A percentile compares a stretch with the other conserved stretches of the same genome.
phyloP scores from a whole-genome alignment of 805 yeast species.

The Blastobotrys americana region DNA sequence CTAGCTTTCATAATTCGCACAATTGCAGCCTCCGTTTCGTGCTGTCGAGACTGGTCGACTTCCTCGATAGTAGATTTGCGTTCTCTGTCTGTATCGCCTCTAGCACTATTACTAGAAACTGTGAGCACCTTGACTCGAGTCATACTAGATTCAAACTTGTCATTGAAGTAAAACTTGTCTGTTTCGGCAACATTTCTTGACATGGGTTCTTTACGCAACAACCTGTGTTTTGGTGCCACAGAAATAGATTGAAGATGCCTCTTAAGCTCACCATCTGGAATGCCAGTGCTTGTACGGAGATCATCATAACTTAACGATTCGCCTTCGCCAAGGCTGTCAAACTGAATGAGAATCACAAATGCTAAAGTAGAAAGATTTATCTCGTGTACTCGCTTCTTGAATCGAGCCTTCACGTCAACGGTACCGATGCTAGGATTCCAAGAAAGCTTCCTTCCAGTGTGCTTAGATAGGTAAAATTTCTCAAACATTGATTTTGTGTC shows the following conservation, averaged over 20 bases:
- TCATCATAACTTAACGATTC: conserved; percentile 50
- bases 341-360: conserved; percentile 68
- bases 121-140: conserved; percentile 69
- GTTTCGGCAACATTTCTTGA: conserved; percentile 56
- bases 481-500: conserved; percentile 42
- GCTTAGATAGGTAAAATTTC: conserved; percentile 42
- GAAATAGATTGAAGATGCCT: conserved; percentile 79
- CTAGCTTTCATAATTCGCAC: conserved; percentile 81
- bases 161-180: conserved; percentile 64
- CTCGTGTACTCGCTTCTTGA: conserved; percentile 64
- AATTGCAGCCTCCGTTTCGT: conserved; percentile 75
- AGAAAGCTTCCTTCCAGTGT: conserved; percentile 50
- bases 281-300: conserved; percentile 56
- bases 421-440: conserved; percentile 87
- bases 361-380: conserved; percentile 75
- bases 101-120: conserved; percentile 38
- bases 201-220: conserved; percentile 70
- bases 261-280: conserved; percentile 65
- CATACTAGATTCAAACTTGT: conserved; percentile 58
- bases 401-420: conserved; percentile 67
- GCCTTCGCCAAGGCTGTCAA: conserved; percentile 45
- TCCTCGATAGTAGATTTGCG: conserved; percentile 43
- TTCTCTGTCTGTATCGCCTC: conserved; percentile 48
- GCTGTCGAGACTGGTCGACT: conserved; percentile 55
- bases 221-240: conserved; percentile 70